Percentiles rank a stretch among this genome's conserved stretches.
Evolutionary conservation across 768 basidiomycete species (phyloP).

Genomic region (Mycena belliarum): DNA sequence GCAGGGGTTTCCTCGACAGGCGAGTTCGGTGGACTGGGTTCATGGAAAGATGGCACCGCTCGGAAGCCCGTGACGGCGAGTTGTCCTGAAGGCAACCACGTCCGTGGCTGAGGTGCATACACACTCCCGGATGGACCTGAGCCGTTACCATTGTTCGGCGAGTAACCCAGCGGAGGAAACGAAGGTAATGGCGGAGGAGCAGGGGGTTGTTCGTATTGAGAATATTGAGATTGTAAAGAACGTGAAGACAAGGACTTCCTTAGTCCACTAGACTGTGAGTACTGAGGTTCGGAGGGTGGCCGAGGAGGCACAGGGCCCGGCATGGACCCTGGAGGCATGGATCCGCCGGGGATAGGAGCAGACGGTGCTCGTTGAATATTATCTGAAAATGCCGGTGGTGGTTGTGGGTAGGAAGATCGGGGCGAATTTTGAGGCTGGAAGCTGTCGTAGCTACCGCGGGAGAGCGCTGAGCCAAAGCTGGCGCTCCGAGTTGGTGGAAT

Average conservation of each 20-base stretch:
- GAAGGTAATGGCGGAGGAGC: conserved; percentile 45
- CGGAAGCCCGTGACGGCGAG: conserved; percentile 52
- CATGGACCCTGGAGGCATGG: conserved; percentile 27
- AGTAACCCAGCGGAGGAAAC: conserved; percentile 38
- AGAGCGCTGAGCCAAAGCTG: conserved; percentile 30
- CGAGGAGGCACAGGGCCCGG: conserved; percentile 35
- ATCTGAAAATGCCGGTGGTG: conserved; percentile 10
- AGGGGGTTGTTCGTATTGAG: conserved; percentile 41
- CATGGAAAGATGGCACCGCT: conserved; percentile 54
- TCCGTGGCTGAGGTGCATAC: conserved; percentile 47
- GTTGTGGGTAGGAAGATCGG: conserved; percentile 10
- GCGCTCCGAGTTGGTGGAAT: conserved; percentile 41
- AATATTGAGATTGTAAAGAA: conserved; percentile 55
- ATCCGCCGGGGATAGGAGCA: conserved; percentile 16
- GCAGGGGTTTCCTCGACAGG: conserved; percentile 60
- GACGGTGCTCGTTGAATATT: conserved; percentile 24
- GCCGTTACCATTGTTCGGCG: conserved; percentile 28
- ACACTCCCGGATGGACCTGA: conserved; percentile 38
- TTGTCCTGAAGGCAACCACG: conserved; percentile 66
- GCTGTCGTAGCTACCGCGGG: conserved; percentile 26
- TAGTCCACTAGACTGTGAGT: conserved; percentile 30
- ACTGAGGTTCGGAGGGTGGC: conserved; percentile 50
- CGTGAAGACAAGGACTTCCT: conserved; percentile 59
- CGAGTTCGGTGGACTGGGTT: conserved; percentile 83
- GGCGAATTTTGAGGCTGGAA: conserved; percentile 25